phyloP scores from a whole-genome alignment of 176 grass and related monocot species.

The Oryza australiensis region DNA sequence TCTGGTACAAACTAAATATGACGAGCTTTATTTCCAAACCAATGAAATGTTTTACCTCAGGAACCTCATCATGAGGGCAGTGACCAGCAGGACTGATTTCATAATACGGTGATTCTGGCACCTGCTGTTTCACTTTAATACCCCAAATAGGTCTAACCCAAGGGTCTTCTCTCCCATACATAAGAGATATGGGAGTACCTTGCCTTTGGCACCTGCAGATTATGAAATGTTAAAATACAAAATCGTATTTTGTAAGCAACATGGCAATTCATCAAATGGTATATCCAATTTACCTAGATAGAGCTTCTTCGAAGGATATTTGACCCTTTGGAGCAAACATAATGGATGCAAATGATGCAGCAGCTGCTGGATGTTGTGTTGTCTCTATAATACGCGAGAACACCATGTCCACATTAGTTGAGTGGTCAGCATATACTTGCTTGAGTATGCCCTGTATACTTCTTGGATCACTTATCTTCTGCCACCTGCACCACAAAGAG shows the following conservation, averaged over 20 bases:
- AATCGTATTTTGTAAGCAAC: not conserved
- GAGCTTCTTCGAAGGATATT: constrained; percentile 78
- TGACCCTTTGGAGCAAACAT: constrained; percentile 89
- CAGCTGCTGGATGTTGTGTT: constrained; percentile 90
- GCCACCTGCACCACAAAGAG: constrained; percentile 66
- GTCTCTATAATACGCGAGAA: constrained; percentile 85
- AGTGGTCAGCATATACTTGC: constrained; percentile 96
- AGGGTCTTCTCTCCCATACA: constrained; percentile 98
- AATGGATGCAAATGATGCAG: constrained; percentile 94
- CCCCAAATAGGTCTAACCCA: constrained; percentile 95
- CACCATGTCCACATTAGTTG: constrained; percentile 86
- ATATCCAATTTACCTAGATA: constrained; percentile 46
- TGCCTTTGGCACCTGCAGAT: constrained; percentile 64
- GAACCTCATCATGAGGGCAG: constrained; percentile 98
- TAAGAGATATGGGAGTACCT: constrained; percentile 75
- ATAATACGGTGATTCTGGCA: constrained; percentile 87
- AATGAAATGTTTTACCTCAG: constrained; percentile 64
- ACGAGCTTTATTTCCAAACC: not conserved
- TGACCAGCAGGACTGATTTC: constrained; percentile 95
- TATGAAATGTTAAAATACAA: constrained; percentile 18
- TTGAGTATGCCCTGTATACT: constrained; percentile 82
- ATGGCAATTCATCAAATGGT: not conserved
- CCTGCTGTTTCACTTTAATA: constrained; percentile 74
- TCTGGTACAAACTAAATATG: not conserved
- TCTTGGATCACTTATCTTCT: constrained; percentile 85